A percentile compares a stretch with the other conserved stretches of the same genome.
Conservation (phyloP, 176 grass and related monocot species). For the Phragmites australis region DNA sequence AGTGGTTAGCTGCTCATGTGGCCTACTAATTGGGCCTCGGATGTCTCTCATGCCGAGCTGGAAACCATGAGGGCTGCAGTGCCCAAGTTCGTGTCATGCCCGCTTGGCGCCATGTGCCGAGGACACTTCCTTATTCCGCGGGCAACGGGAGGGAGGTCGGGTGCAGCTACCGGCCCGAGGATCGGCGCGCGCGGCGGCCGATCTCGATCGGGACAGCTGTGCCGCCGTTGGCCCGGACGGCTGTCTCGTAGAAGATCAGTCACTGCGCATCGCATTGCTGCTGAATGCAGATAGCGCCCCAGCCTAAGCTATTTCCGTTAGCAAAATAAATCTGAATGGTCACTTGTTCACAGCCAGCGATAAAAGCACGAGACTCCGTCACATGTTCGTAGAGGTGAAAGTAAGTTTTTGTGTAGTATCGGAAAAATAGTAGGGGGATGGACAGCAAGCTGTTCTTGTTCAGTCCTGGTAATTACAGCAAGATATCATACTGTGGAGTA, state of each 20-base stretch:
- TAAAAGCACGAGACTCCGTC: too few species aligned
- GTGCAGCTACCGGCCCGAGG: neutral
- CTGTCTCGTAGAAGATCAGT: slow-evolving; percentile 20
- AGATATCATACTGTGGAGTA: slow-evolving; percentile 11
- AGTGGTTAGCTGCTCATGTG: slow-evolving; percentile 59
- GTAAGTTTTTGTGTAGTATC: too few species aligned
- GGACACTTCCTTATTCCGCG: slow-evolving; percentile 49
- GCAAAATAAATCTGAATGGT: neutral
- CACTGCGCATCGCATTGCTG: neutral
- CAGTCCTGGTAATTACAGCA: neutral
- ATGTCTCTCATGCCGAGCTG: slow-evolving; percentile 59
- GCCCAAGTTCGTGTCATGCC: slow-evolving; percentile 37
- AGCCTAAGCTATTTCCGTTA: neutral
- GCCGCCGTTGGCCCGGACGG: neutral
- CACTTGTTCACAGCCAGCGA: neutral
- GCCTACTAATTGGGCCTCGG: slow-evolving; percentile 62
- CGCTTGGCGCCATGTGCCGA: slow-evolving; percentile 62
- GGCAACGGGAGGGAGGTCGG: slow-evolving; percentile 19
- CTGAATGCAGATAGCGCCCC: neutral
- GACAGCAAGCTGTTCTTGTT: neutral
- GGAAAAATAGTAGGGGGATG: too few species aligned
- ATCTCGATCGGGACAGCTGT: slow-evolving; percentile 34
- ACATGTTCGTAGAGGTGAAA: too few species aligned
- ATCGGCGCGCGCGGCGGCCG: slow-evolving; percentile 2
- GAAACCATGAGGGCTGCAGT: slow-evolving; percentile 51